phyloP scores from a whole-genome alignment of 139 green algal species.

The Micractinium sp. region DNA sequence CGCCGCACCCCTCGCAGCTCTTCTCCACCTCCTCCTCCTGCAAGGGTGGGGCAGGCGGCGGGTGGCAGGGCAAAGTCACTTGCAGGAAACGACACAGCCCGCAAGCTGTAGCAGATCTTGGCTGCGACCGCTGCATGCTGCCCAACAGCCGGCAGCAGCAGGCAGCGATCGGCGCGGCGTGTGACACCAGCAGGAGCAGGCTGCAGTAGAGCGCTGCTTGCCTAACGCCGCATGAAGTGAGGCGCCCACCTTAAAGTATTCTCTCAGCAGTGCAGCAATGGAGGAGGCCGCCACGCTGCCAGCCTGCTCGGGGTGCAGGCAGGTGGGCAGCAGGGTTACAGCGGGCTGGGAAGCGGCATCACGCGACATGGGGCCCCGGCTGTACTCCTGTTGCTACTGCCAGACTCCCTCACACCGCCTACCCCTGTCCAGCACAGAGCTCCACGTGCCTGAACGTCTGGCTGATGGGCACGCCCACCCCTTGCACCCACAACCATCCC shows the following conservation, averaged over 20 bases:
- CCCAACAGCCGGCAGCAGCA: neutral
- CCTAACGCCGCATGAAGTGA: no score
- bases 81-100: no score
- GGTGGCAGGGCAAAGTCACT: neutral
- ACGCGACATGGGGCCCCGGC: no score
- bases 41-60: neutral
- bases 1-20: slow-evolving; percentile 66
- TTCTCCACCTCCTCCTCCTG: slow-evolving; percentile 65
- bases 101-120: neutral
- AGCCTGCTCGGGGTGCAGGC: neutral
- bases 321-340: neutral
- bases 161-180: neutral
- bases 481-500: no score
- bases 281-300: neutral
- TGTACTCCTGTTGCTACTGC: no score
- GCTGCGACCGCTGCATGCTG: neutral
- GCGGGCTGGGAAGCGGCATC: neutral
- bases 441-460: no score
- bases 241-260: slow-evolving; percentile 56
- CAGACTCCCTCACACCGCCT: no score
- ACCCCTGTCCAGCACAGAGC: no score
- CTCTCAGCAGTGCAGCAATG: slow-evolving; percentile 38
- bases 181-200: no score
- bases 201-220: neutral
- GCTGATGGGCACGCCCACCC: no score